These are phyloP conservation scores for Botrytis pseudocinerea DNA, from an alignment of 2,329 filamentous ascomycete genomes.

Conservation along the genomic window DNA sequence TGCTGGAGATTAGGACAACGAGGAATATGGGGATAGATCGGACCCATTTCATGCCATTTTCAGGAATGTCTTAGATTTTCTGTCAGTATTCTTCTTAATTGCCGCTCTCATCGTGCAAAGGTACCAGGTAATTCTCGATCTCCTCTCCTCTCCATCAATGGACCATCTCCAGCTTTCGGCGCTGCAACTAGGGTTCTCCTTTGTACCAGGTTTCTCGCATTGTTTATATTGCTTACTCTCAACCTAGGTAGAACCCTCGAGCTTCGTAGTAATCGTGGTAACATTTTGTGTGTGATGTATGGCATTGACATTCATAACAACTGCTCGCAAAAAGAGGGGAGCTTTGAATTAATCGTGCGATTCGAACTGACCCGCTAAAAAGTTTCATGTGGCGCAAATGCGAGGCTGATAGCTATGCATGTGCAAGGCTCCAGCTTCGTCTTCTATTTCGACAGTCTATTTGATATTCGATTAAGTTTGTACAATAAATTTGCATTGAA, in stretches of 20 bases:
- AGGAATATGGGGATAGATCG: constrained; percentile 81
- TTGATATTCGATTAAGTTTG: not conserved
- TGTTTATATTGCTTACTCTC: constrained; percentile 24
- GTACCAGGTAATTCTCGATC: constrained; percentile 67
- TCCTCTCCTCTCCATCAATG: constrained; percentile 63
- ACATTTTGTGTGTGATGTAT: constrained; percentile 31
- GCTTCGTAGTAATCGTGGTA: constrained; percentile 36
- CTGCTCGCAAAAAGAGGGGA: not conserved
- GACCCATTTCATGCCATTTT: constrained; percentile 55
- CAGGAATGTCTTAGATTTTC: constrained; percentile 32
- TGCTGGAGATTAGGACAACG: constrained; percentile 66
- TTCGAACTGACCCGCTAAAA: constrained; percentile 23
- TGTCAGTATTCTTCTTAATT: constrained; percentile 1
- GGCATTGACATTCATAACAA: not conserved
- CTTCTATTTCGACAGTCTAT: not conserved
- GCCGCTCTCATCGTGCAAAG: constrained; percentile 23
- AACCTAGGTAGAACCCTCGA: constrained; percentile 31
- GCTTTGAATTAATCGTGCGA: constrained; percentile 19
- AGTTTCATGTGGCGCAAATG: constrained; percentile 26
- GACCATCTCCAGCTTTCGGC: constrained; percentile 60
- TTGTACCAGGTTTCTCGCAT: constrained; percentile 28
- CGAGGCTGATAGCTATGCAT: constrained; percentile 14
- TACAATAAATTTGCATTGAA: not conserved
- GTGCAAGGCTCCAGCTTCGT: constrained; percentile 12
- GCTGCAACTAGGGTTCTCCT: constrained; percentile 55